A percentile compares a stretch with the other conserved stretches of the same genome.
Conservation (phyloP, 2,329 filamentous ascomycete species). For the Botrytis aclada region DNA sequence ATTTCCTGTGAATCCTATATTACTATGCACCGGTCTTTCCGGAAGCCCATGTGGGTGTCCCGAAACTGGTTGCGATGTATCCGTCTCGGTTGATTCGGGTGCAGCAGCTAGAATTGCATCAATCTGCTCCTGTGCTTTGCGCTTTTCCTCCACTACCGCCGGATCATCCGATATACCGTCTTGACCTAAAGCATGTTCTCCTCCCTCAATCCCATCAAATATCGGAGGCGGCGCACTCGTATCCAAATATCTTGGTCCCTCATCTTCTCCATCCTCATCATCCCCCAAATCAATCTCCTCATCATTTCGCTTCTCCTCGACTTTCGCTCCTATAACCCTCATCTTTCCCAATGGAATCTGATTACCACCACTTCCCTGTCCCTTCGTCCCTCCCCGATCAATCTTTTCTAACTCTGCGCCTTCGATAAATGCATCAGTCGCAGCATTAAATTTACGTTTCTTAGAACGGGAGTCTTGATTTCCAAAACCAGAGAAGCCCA, state of each 20-base stretch:
- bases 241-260: conserved; percentile 28
- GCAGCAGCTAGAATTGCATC: conserved; percentile 30
- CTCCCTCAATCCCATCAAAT: conserved; percentile 20
- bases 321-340: conserved; percentile 29
- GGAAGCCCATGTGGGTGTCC: conserved; percentile 20
- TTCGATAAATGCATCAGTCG: conserved; percentile 49
- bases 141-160: conserved; percentile 21
- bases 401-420: conserved; percentile 36
- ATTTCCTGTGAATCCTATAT: conserved; percentile 25
- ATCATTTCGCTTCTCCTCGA: conserved; percentile 21
- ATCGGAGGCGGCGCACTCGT: conserved; percentile 38
- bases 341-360: conserved; percentile 34
- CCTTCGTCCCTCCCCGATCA: conserved; percentile 37
- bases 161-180: conserved; percentile 18
- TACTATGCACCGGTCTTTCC: conserved; percentile 15
- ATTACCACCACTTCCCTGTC: conserved; percentile 36
- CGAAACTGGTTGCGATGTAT: neutral
- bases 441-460: conserved; percentile 64
- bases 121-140: conserved; percentile 32
- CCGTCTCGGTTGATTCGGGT: conserved; percentile 18
- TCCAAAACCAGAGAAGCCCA: conserved; percentile 75
- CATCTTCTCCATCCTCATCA: conserved; percentile 22
- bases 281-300: conserved; percentile 31
- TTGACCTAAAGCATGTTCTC: neutral
- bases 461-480: conserved; percentile 51